phyloP scores from a whole-genome alignment of 305 asterid species.

The Solanum hybrid region DNA sequence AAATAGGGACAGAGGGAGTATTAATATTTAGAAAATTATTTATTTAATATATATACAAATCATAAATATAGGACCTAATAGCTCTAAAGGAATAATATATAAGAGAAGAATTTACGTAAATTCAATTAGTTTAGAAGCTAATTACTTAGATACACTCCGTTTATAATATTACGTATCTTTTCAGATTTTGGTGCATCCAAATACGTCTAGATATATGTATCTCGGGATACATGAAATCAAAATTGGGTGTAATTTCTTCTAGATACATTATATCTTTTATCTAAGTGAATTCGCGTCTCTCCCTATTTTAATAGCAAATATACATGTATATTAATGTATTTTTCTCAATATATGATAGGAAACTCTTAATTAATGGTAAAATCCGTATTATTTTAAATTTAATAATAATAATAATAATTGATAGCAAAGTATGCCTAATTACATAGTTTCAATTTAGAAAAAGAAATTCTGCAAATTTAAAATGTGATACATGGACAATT shows the following conservation, averaged over 20 bases:
- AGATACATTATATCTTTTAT: not conserved
- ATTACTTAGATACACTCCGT: not conserved
- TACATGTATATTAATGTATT: not conserved
- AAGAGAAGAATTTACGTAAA: too few species aligned
- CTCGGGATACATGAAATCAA: not conserved
- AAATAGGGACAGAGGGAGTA: not conserved
- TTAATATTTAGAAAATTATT: not conserved
- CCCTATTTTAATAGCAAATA: not conserved
- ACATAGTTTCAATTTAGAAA: not conserved
- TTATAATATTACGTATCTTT: too few species aligned
- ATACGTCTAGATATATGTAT: not conserved
- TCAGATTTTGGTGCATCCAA: not conserved
- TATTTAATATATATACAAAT: not conserved
- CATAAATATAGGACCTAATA: not conserved
- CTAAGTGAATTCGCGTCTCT: not conserved
- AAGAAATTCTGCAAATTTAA: too few species aligned
- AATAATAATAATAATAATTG: too few species aligned
- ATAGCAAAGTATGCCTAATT: not conserved
- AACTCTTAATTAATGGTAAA: not conserved
- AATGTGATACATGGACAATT: not conserved
- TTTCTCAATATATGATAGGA: not conserved
- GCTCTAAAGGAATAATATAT: not conserved
- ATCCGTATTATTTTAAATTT: not conserved
- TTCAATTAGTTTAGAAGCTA: not conserved
- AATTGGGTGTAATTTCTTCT: not conserved